These are phyloP conservation scores for Dillenia turbinata DNA, from an alignment of 164 flowering plant genomes.

Conservation along the genomic window DNA sequence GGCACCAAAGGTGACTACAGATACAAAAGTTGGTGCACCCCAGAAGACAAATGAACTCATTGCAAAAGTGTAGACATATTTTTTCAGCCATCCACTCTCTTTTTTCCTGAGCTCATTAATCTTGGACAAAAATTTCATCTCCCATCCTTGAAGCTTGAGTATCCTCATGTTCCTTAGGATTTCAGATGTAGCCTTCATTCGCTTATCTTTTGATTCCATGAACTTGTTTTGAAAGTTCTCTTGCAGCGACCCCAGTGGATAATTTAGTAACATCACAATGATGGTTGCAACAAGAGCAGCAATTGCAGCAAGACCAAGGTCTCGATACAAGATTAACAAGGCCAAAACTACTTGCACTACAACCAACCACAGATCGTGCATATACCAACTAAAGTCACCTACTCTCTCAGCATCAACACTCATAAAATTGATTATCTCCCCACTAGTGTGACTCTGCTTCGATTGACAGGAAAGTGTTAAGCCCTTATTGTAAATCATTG, in stretches of 20 bases:
- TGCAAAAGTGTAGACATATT: constrained; percentile 38
- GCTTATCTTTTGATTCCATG: constrained; percentile 64
- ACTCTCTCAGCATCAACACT: constrained; percentile 70
- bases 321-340: constrained; percentile 51
- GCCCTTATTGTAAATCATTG: constrained; percentile 51
- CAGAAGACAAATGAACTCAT: constrained; percentile 43
- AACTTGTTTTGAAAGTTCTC: constrained; percentile 49
- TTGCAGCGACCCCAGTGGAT: constrained; percentile 47
- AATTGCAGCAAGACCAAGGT: constrained; percentile 60
- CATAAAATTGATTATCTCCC: constrained; percentile 75
- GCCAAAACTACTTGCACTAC: constrained; percentile 53
- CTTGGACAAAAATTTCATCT: constrained; percentile 61
- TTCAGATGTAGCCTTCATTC: constrained; percentile 76
- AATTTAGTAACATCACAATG: constrained; percentile 49
- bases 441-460: constrained; percentile 55
- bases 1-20: constrained; percentile 55
- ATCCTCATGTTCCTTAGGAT: constrained; percentile 74
- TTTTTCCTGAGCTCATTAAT: constrained; percentile 40
- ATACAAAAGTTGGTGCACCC: constrained; percentile 62
- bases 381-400: constrained; percentile 49
- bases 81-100: constrained; percentile 62
- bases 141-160: constrained; percentile 83
- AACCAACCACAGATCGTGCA: constrained; percentile 75
- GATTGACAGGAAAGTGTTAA: constrained; percentile 59
- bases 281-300: constrained; percentile 50